A percentile compares a stretch with the other conserved stretches of the same genome.
Conservation (phyloP, 257 asterid species). For the Anisodus acutangulus region DNA sequence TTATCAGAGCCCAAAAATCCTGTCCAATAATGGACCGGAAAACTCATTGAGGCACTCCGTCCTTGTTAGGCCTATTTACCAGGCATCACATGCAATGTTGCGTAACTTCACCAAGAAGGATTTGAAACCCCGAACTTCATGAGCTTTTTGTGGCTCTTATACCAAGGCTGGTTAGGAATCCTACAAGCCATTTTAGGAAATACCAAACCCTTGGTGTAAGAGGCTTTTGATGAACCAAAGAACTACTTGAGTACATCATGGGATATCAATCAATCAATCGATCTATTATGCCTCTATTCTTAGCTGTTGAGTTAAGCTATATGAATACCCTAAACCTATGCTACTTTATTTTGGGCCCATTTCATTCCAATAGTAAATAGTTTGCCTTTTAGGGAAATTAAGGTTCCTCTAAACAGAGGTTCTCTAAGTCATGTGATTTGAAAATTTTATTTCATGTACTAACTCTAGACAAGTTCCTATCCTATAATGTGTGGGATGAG, state of each 20-base stretch:
- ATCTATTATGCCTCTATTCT: neutral
- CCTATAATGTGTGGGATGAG: neutral
- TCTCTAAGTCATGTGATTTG: neutral
- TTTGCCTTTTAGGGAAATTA: constrained; percentile 4
- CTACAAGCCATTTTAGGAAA: neutral
- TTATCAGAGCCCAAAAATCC: neutral
- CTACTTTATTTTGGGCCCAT: neutral
- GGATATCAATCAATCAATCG: neutral
- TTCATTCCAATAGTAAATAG: neutral
- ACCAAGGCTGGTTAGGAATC: neutral
- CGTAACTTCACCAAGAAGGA: neutral
- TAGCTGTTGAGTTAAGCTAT: neutral
- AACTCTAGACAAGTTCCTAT: neutral
- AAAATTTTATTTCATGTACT: neutral
- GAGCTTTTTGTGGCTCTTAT: neutral
- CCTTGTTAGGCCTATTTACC: neutral
- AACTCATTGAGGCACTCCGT: neutral
- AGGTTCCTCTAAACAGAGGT: neutral
- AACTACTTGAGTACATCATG: constrained; percentile 1
- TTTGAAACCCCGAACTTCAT: neutral
- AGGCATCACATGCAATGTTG: neutral
- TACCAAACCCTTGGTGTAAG: neutral
- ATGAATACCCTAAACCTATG: neutral
- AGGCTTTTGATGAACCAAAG: neutral
- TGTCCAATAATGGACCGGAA: neutral